phyloP scores from a whole-genome alignment of 2,329 filamentous ascomycete species.

The Trichothecium sympodiale region DNA sequence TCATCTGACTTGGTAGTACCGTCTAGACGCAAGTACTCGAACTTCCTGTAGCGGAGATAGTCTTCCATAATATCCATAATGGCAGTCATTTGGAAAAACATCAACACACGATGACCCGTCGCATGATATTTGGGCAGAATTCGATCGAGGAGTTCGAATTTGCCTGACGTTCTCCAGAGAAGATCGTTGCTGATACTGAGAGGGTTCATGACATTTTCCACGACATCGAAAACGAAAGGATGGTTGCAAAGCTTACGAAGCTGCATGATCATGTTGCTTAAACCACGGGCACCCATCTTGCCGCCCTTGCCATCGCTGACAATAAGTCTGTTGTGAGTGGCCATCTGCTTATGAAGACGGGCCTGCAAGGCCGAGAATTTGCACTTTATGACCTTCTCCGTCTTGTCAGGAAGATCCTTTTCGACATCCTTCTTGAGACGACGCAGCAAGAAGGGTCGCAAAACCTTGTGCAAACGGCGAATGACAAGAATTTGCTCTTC shows the following conservation, averaged over 20 bases:
- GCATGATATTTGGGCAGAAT: slow-evolving; percentile 86
- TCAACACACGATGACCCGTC: slow-evolving; percentile 87
- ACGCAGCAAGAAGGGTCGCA: slow-evolving; percentile 91
- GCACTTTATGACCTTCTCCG: slow-evolving; percentile 98
- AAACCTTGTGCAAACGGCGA: slow-evolving; percentile 93
- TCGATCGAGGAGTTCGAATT: slow-evolving; percentile 91
- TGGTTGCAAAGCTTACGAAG: slow-evolving; percentile 97
- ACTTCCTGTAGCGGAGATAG: slow-evolving; percentile 72
- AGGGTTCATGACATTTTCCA: slow-evolving; percentile 97
- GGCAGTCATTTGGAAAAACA: slow-evolving; percentile 99
- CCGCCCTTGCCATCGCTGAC: slow-evolving; percentile 93
- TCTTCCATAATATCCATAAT: slow-evolving; percentile 99
- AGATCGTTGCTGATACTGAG: slow-evolving; percentile 79
- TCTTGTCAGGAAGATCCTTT: slow-evolving; percentile 97
- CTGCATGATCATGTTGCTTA: slow-evolving; percentile 99
- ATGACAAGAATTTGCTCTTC: slow-evolving; percentile 99
- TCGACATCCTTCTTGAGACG: slow-evolving; percentile 99
- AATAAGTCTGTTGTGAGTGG: slow-evolving; percentile 86
- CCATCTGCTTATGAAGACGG: slow-evolving; percentile 94
- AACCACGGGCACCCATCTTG: slow-evolving; percentile 83
- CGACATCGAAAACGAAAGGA: slow-evolving; percentile 95
- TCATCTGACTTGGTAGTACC: slow-evolving; percentile 97
- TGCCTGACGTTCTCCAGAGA: slow-evolving; percentile 90
- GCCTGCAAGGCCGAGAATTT: slow-evolving; percentile 91
- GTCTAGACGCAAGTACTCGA: slow-evolving; percentile 85